Conservation (phyloP, 257 asterid genomes). For the Jacaranda copaia region DNA sequence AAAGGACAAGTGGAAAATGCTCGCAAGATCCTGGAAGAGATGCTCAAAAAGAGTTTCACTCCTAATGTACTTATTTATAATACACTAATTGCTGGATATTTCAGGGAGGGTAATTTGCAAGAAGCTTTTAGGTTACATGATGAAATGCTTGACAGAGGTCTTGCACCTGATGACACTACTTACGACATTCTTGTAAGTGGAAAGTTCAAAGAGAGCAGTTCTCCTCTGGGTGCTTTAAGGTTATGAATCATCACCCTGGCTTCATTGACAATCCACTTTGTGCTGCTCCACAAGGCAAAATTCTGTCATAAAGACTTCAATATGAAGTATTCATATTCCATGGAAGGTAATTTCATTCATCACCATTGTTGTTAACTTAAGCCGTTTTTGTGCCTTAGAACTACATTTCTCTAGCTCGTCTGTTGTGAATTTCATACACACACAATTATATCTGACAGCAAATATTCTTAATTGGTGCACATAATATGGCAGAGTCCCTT, state of each 20-base stretch:
- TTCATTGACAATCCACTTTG: neutral
- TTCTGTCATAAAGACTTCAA: neutral
- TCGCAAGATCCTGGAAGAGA: slow-evolving; percentile 64
- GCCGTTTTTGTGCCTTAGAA: slow-evolving; percentile 12
- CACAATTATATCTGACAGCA: neutral
- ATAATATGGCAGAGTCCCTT: neutral
- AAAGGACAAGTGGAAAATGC: slow-evolving; percentile 77
- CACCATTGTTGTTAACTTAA: neutral
- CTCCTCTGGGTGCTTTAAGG: slow-evolving; percentile 39
- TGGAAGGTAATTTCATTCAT: slow-evolving; percentile 24
- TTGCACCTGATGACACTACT: slow-evolving; percentile 64
- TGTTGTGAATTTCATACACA: neutral
- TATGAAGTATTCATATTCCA: neutral
- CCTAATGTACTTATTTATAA: slow-evolving; percentile 73
- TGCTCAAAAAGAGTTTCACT: slow-evolving; percentile 53
- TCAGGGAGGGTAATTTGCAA: slow-evolving; percentile 75
- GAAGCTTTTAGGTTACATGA: slow-evolving; percentile 88
- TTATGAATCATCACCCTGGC: slow-evolving; percentile 30
- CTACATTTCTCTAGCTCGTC: neutral
- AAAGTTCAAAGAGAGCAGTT: slow-evolving; percentile 40
- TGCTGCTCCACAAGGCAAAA: slow-evolving; percentile 1
- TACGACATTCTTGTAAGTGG: slow-evolving; percentile 66
- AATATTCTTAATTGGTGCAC: neutral
- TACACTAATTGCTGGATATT: slow-evolving; percentile 68
- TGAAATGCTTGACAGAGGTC: slow-evolving; percentile 87